Evolutionary conservation across 202 grass and related monocot genomes (phyloP), one percentile per base, ranked within the genome.

Genomic region (Zizania palustris): DNA sequence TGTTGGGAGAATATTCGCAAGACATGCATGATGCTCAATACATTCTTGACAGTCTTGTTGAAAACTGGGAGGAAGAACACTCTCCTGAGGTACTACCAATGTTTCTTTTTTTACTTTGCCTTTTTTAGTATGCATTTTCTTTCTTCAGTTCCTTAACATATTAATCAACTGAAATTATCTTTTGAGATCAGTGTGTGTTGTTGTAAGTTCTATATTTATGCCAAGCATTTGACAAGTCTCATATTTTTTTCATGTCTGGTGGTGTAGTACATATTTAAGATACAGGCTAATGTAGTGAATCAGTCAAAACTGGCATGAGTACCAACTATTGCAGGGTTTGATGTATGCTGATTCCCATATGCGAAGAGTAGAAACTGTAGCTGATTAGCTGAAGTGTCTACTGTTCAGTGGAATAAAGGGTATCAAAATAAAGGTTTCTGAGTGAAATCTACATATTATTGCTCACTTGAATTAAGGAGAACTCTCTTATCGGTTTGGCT

Each of bases 401-500:
- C 28, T 4, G 57, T 46, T 65, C n/a, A 44, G 14, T 68, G 49
- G 10, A 76, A 60, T 43, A 5, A 36, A 77, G 22, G 34, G 35
- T 58, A 33, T 80, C 36, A 16, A 36, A 36, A 40, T 36, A 64
- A 40, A 64, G 51, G 50, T 9, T 66, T 77, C 34, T 73, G 11
- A 59, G 21, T 51, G 11, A 37, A 60, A 72, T 50, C 13, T 0
- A 77, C 10, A 65, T 77, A 19, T 5, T 38, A 35, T 42, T 63
- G 51, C 12, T 7, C 11, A 22, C 41, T 77, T 40, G 76, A 44
- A 38, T 10, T 11, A 41, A 43, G n/a, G 40, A 45, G 4, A 38
- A 20, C 5, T 62, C 41, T 68, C 51, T 53, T 68, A 4, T 16
- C 63, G 93, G 37, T 97, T 97, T 41, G 90, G 90, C 53, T 93